Percentiles rank a stretch among this genome's conserved stretches.
Evolutionary conservation across 2,329 filamentous ascomycete genomes (phyloP).

Genomic region (Chrysoporthe puriensis): DNA sequence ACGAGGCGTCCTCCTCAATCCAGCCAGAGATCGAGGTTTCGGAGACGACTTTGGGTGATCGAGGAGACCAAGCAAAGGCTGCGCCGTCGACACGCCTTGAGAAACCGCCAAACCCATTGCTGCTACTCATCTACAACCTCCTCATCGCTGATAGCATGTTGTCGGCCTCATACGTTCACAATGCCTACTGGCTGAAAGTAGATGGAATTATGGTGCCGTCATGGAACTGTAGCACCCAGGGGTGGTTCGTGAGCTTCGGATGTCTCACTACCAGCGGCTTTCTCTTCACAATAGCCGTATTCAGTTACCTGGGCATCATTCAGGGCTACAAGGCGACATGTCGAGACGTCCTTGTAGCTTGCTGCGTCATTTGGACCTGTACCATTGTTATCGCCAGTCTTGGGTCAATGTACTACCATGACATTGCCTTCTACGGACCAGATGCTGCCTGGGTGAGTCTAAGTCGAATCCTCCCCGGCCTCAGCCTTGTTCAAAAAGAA

Average conservation of each 20-base stretch:
- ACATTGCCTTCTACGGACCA: conserved; percentile 34
- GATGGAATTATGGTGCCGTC: conserved; percentile 59
- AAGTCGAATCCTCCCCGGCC: not conserved
- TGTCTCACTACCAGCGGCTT: conserved; percentile 70
- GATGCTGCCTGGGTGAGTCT: conserved; percentile 23
- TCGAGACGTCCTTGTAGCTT: conserved; percentile 50
- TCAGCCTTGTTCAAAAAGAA: too few relatives aligned
- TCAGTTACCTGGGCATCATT: conserved; percentile 68
- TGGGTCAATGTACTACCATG: conserved; percentile 48
- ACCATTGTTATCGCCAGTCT: conserved; percentile 60
- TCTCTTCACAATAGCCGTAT: conserved; percentile 66
- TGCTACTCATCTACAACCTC: conserved; percentile 71
- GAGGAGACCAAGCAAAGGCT: not conserved
- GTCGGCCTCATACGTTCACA: conserved; percentile 65
- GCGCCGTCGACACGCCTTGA: conserved; percentile 28
- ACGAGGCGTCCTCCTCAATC: not conserved
- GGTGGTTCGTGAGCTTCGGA: conserved; percentile 69
- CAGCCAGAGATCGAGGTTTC: not conserved
- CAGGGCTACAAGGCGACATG: conserved; percentile 56
- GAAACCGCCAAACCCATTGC: conserved; percentile 64
- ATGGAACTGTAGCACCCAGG: conserved; percentile 63
- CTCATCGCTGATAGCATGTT: conserved; percentile 71
- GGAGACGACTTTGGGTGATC: conserved; percentile 2
- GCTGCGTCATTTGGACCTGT: conserved; percentile 60
- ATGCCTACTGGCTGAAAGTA: conserved; percentile 58